phyloP scores from a whole-genome alignment of 2,329 filamentous ascomycete genomes.

The Didymella keratinophila region DNA sequence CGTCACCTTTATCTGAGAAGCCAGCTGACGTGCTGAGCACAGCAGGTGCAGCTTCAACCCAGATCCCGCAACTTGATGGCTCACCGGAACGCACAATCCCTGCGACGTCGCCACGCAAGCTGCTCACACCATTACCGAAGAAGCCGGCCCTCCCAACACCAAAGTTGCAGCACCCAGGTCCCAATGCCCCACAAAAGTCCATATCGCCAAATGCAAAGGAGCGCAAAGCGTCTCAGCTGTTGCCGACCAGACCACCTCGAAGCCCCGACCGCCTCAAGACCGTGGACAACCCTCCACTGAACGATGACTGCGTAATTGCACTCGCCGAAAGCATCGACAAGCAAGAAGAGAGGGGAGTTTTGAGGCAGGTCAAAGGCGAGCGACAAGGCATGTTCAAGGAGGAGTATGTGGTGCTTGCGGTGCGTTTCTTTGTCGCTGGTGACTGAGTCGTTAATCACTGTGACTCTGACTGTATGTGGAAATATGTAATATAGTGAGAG shows the following conservation, averaged over 20 bases:
- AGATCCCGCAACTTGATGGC: constrained; percentile 21
- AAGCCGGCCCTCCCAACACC: background rate
- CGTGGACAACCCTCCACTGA: constrained; percentile 41
- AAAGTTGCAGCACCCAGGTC: background rate
- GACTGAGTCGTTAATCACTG: background rate
- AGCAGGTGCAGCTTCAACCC: background rate
- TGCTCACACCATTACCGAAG: background rate
- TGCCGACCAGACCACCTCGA: constrained; percentile 7
- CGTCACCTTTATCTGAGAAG: constrained; percentile 16
- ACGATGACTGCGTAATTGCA: constrained; percentile 45
- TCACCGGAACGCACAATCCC: constrained; percentile 7
- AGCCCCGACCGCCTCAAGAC: constrained; percentile 32
- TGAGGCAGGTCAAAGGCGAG: constrained; percentile 52
- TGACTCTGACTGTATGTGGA: no score
- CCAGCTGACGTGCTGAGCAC: background rate
- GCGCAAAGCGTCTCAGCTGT: constrained; percentile 16
- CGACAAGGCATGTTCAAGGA: constrained; percentile 53
- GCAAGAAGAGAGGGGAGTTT: constrained; percentile 28
- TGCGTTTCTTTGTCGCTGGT: constrained; percentile 45
- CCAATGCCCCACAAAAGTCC: constrained; percentile 1
- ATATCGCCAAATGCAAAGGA: constrained; percentile 19
- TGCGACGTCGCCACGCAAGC: background rate
- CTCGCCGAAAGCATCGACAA: constrained; percentile 40
- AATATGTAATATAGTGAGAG: no score
- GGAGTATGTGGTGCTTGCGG: constrained; percentile 52